Evolutionary conservation across 73 alveolate genomes (phyloP).

Genomic region (Breviolum minutum): DNA sequence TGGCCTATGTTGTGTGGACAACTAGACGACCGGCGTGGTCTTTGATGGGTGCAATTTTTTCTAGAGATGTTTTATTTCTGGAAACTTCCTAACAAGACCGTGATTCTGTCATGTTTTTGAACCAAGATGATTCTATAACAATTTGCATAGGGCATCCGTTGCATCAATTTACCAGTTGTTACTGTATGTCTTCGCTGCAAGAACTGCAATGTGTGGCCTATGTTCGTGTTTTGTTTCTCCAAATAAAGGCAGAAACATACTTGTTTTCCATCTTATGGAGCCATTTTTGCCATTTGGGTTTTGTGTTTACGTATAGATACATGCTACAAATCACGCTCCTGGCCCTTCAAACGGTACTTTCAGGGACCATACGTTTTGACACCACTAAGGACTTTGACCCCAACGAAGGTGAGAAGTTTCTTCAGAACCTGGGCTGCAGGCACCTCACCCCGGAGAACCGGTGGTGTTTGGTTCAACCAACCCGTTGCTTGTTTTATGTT

Average conservation of each 20-base stretch:
- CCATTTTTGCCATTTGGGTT: too few species aligned
- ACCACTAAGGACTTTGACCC: slow-evolving; percentile 30
- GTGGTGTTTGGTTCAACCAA: too few species aligned
- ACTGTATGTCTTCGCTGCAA: too few species aligned
- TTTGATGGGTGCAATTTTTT: not conserved
- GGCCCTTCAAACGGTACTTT: too few species aligned
- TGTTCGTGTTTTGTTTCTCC: too few species aligned
- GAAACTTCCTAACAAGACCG: not conserved
- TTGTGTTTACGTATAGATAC: too few species aligned
- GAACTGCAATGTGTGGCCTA: too few species aligned
- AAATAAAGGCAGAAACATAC: too few species aligned
- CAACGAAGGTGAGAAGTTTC: slow-evolving; percentile 45
- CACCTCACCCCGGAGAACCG: not conserved
- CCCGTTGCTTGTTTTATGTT: not conserved
- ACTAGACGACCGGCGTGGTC: not conserved
- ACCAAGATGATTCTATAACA: not conserved
- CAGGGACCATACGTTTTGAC: not conserved
- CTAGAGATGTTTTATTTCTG: not conserved
- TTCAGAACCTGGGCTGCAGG: slow-evolving; percentile 81
- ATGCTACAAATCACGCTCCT: too few species aligned
- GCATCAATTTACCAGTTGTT: too few species aligned
- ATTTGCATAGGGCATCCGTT: too few species aligned
- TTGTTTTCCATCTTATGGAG: too few species aligned
- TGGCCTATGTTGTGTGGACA: not conserved
- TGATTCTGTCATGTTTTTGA: not conserved